Evolutionary conservation across 371 early-diverging fungal genomes (phyloP).

Genomic region (Zychaea mexicana): DNA sequence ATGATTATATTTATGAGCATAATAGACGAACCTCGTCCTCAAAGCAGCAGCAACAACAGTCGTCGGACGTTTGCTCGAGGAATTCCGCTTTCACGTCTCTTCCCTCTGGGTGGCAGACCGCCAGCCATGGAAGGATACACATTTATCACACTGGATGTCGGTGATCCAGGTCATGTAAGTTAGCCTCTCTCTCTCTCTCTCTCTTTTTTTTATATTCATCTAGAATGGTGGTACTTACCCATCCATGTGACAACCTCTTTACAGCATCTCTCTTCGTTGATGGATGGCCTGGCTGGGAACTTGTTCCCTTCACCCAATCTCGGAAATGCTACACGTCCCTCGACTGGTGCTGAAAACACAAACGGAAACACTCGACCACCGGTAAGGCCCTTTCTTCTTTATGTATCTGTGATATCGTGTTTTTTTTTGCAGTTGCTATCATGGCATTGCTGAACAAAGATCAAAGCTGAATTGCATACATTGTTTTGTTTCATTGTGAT

Average conservation of each 20-base stretch:
- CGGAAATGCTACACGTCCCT: not conserved
- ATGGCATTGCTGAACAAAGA: no score
- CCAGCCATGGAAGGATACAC: conserved; percentile 50
- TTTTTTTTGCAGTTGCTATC: no score
- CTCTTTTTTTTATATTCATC: not conserved
- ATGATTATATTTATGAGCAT: not conserved
- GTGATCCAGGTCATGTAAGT: conserved; percentile 40
- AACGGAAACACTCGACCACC: not conserved
- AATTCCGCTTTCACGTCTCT: conserved; percentile 21
- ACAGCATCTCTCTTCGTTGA: conserved; percentile 26
- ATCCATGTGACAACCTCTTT: not conserved
- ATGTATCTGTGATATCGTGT: not conserved
- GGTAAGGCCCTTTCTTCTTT: no score
- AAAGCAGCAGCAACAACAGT: conserved; percentile 8
- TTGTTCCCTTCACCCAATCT: conserved; percentile 2
- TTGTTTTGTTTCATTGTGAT: no score
- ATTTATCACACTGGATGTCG: conserved; percentile 46
- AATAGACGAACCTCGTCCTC: conserved; percentile 28
- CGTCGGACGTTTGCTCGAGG: conserved; percentile 19
- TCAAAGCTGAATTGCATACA: no score
- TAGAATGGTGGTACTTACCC: not conserved
- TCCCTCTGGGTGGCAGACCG: conserved; percentile 21
- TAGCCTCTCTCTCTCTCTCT: not conserved
- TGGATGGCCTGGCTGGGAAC: conserved; percentile 22
- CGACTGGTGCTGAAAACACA: not conserved